Percentiles rank a stretch among this genome's conserved stretches.
These are phyloP conservation scores for Pseudognaphalium luteoalbum DNA, from an alignment of 129 eudicot genomes.

Conservation along the genomic window DNA sequence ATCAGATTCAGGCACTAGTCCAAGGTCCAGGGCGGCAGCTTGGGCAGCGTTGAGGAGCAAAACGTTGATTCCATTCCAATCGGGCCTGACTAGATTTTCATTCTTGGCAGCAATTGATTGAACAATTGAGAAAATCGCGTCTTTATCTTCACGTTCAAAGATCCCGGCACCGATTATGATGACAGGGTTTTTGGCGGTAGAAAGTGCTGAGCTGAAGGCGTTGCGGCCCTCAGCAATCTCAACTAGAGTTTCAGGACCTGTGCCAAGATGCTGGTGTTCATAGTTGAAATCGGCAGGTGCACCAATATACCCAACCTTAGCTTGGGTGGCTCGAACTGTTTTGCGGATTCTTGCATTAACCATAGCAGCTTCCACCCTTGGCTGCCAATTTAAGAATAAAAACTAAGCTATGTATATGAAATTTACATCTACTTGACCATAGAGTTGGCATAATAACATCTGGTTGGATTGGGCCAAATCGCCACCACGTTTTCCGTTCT, in stretches of 20 bases:
- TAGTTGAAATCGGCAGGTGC: conserved; percentile 86
- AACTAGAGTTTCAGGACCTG: conserved; percentile 70
- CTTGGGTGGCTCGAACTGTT: conserved; percentile 73
- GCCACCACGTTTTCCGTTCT: background rate
- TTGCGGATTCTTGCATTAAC: conserved; percentile 93
- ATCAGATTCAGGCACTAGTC: conserved; percentile 84
- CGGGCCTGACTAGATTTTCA: conserved; percentile 63
- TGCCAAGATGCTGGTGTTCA: conserved; percentile 77
- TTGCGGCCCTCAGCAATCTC: conserved; percentile 81
- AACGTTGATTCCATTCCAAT: conserved; percentile 90
- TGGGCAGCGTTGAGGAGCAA: conserved; percentile 91
- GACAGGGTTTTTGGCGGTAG: conserved; percentile 76
- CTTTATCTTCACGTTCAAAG: conserved; percentile 75
- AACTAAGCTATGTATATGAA: background rate
- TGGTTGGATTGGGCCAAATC: background rate
- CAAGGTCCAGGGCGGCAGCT: conserved; percentile 98
- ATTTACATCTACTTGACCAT: background rate
- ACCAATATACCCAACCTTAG: conserved; percentile 89
- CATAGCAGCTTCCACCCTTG: conserved; percentile 97
- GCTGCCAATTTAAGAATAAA: conserved; percentile 42
- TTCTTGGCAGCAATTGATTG: conserved; percentile 71
- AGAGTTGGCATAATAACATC: background rate
- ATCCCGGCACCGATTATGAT: conserved; percentile 86
- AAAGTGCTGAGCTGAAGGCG: conserved; percentile 56
- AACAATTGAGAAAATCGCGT: conserved; percentile 67